These are phyloP conservation scores for Petunia secreta DNA, from an alignment of 257 asterid species.

Conservation along the genomic window DNA sequence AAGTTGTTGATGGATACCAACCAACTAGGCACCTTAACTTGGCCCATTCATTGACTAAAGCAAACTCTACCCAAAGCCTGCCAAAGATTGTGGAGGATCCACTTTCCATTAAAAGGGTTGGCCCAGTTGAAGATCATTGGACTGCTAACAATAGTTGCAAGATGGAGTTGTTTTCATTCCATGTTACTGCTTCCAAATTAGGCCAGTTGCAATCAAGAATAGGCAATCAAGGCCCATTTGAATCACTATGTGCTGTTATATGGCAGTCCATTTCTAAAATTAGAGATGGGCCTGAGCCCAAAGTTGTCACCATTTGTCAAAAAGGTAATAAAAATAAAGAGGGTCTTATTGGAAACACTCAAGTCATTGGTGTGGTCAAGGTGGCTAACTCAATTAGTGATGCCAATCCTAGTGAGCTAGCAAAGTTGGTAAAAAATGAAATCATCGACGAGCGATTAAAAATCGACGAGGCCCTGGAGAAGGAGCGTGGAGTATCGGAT, in stretches of 20 bases:
- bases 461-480: slow-evolving; percentile 59
- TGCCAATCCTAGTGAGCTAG: slow-evolving; percentile 53
- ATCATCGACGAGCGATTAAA: slow-evolving; percentile 44
- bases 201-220: slow-evolving; percentile 44
- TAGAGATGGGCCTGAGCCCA: slow-evolving; percentile 50
- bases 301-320: slow-evolving; percentile 60
- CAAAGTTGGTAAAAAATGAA: slow-evolving; percentile 42
- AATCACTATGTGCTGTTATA: slow-evolving; percentile 59
- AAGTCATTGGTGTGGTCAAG: slow-evolving; percentile 54
- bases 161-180: slow-evolving; percentile 61
- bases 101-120: slow-evolving; percentile 62
- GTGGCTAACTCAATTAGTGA: slow-evolving; percentile 43
- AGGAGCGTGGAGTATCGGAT: slow-evolving; percentile 55
- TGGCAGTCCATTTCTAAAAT: slow-evolving; percentile 67
- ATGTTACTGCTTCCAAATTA: slow-evolving; percentile 46
- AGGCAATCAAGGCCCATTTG: slow-evolving; percentile 50
- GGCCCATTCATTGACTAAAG: slow-evolving; percentile 40
- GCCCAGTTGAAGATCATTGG: slow-evolving; percentile 84
- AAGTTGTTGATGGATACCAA: slow-evolving; percentile 36
- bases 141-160: slow-evolving; percentile 38
- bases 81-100: slow-evolving; percentile 40
- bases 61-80: slow-evolving; percentile 6
- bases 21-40: slow-evolving; percentile 34
- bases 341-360: slow-evolving; percentile 49
- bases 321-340: slow-evolving; percentile 20